These are phyloP conservation scores for Parafenestella ontariensis DNA, from an alignment of 2,329 filamentous ascomycete species.

Conservation along the genomic window DNA sequence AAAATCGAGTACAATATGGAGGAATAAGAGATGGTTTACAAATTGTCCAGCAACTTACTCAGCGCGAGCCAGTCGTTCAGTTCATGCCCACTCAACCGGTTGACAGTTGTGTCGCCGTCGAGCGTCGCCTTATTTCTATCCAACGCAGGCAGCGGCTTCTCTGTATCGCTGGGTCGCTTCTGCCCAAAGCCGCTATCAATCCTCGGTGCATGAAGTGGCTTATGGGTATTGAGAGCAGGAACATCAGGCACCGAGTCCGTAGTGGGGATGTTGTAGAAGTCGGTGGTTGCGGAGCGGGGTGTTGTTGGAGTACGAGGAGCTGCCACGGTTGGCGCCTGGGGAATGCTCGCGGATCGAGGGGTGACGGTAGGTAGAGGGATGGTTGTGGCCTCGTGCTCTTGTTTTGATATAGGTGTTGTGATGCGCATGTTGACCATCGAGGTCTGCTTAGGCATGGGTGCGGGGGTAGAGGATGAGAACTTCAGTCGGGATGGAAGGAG, in stretches of 20 bases:
- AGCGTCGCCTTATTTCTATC: slow-evolving; percentile 13
- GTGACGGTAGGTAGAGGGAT: slow-evolving; percentile 1
- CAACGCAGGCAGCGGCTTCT: slow-evolving; percentile 14
- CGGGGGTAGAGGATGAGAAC: neutral
- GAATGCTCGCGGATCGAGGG: slow-evolving; percentile 5
- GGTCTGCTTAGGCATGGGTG: slow-evolving; percentile 15
- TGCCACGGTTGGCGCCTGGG: neutral
- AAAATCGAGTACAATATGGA: neutral
- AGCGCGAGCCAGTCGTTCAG: slow-evolving; percentile 23
- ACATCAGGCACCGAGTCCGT: neutral
- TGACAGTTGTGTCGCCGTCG: slow-evolving; percentile 3
- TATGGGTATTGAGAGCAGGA: neutral
- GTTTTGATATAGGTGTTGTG: slow-evolving; percentile 7
- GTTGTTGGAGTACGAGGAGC: neutral
- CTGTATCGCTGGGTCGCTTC: slow-evolving; percentile 1
- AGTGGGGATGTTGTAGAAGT: neutral
- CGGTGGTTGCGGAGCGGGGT: neutral
- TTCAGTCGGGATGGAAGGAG: slow-evolving; percentile 12
- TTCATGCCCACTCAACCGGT: slow-evolving; percentile 11
- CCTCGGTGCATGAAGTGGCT: neutral
- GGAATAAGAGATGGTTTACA: neutral
- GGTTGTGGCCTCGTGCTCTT: slow-evolving; percentile 4
- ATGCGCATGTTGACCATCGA: slow-evolving; percentile 23
- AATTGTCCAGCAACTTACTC: slow-evolving; percentile 18
- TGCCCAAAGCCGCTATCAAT: slow-evolving; percentile 23